Evolutionary conservation across 1,284 basidiomycete species (phyloP).

Genomic region (Blastosporella zonata): DNA sequence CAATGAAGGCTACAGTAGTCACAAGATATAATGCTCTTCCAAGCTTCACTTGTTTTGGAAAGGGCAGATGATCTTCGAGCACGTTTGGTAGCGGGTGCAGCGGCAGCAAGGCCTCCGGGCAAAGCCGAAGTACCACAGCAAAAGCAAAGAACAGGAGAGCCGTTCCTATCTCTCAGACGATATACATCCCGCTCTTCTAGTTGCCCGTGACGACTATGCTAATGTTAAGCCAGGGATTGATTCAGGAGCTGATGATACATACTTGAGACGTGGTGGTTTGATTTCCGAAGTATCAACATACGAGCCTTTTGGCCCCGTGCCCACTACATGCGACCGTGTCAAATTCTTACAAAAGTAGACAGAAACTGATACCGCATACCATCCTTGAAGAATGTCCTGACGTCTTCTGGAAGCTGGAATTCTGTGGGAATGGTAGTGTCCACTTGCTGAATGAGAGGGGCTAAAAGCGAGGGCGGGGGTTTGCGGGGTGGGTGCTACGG

Average conservation of each 20-base stretch:
- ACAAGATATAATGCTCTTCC: conserved; percentile 83
- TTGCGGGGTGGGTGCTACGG: conserved; percentile 62
- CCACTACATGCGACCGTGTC: conserved; percentile 46
- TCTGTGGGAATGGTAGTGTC: conserved; percentile 71
- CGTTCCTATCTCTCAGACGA: conserved; percentile 84
- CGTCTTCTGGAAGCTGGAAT: conserved; percentile 88
- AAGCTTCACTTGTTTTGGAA: conserved; percentile 44
- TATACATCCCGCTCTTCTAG: conserved; percentile 91
- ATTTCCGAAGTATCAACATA: conserved; percentile 78
- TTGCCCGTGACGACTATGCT: conserved; percentile 79
- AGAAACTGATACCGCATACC: conserved; percentile 44
- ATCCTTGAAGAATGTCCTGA: conserved; percentile 84
- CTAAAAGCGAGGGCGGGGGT: conserved; percentile 59
- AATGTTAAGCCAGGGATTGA: conserved; percentile 17
- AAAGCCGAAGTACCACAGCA: conserved; percentile 82
- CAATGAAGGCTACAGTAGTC: conserved; percentile 95
- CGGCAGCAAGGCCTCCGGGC: conserved; percentile 47
- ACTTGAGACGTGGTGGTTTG: conserved; percentile 79
- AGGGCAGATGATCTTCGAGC: conserved; percentile 44
- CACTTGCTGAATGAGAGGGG: conserved; percentile 67
- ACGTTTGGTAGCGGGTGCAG: conserved; percentile 53
- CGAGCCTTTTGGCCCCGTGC: conserved; percentile 67
- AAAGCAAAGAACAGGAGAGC: conserved; percentile 83
- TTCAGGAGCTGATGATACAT: conserved; percentile 30
- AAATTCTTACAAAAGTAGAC: conserved; percentile 13